Evolutionary conservation across 2,329 filamentous ascomycete genomes (phyloP), one percentile per base, ranked within the genome.

Genomic region (Neophaeococcomyces mojaviensis): DNA sequence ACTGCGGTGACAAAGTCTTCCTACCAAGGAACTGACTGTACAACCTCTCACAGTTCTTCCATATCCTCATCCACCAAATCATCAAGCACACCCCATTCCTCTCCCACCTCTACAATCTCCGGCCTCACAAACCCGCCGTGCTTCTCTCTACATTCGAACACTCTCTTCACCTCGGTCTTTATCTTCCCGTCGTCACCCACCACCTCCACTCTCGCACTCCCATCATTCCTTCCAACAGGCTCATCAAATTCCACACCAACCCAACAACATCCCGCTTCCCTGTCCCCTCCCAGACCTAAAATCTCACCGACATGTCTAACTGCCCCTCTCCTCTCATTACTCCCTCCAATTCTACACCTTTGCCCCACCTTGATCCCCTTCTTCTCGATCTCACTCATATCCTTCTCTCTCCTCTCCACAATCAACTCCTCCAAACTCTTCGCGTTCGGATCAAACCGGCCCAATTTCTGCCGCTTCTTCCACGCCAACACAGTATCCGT

Each of bases 391-490:
- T 94, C 87, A 9, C 47, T 46, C 5, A 49, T 49, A 48, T 71
- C 68, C 46, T 78, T 77, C 54, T 81, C 74, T 34, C 82, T 75
- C 32, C 82, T 81, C 13, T 77, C 74, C 47, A 85, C 70, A 63
- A 86, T 86, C 52, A 86, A 77, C 61, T 86, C 74, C 62, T 88
- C 82, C 18, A 47, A 35, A 49, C 74, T 79, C 15, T 85, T 81
- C 6, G 88, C 87, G 57, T 83, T 75, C 10, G 92, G 92, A 62
- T 97, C 88, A 67, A 98, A 98, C 30, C 92, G 86, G 41, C 92
- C 92, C n/a, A 97, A 78, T 64, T 94, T 89, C 65, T 95, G 82
- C n/a, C 81, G 72, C 69, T 86, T 90, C 69, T 98, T 98, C 88
- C 88, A 97, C 4, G 89, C 86, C 19, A 96, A 77, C 12, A 98